phyloP scores from a whole-genome alignment of 176 grass and related monocot genomes.

The Stipa capillata region DNA sequence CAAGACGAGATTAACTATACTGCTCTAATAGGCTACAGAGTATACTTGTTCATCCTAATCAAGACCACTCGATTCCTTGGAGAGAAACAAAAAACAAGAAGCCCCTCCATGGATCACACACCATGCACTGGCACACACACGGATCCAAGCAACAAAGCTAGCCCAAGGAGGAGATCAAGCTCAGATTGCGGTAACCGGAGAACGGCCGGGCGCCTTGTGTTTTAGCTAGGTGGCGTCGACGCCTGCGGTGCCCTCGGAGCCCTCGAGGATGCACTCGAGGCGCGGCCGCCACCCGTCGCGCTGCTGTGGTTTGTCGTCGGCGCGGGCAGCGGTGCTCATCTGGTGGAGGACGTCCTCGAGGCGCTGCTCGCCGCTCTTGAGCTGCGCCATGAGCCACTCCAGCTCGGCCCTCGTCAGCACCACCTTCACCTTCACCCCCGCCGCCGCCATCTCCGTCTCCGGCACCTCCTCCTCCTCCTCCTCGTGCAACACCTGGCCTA shows the following conservation, averaged over 20 bases:
- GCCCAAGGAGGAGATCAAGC: not conserved
- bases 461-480: not conserved
- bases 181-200: not conserved
- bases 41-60: not conserved
- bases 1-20: not conserved
- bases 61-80: constrained; percentile 5
- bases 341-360: constrained; percentile 59
- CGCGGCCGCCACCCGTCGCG: constrained; percentile 19
- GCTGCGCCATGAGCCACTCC: constrained; percentile 69
- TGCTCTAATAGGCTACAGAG: not conserved
- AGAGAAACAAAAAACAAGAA: not conserved
- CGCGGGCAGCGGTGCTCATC: not conserved
- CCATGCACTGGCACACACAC: not conserved
- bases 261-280: constrained; percentile 47
- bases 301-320: not conserved
- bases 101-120: not conserved
- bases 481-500: constrained; percentile 10
- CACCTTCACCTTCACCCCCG: constrained; percentile 54
- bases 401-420: constrained; percentile 64
- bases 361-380: constrained; percentile 60
- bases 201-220: not conserved
- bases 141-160: not conserved
- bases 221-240: not conserved
- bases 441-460: not conserved
- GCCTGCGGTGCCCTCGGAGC: not conserved